Conservation (phyloP, 441 rosid species). For the Aleurites moluccanus region DNA sequence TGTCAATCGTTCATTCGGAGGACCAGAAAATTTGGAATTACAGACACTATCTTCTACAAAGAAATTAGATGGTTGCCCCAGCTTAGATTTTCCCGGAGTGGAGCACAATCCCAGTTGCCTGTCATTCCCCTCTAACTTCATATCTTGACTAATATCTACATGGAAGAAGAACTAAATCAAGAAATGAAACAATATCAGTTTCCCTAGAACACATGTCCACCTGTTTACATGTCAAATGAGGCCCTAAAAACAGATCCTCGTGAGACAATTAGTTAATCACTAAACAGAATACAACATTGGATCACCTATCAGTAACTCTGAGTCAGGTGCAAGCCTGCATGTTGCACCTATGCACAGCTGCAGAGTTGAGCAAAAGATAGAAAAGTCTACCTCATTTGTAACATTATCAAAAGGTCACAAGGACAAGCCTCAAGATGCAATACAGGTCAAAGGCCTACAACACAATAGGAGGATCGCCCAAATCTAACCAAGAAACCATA, state of each 20-base stretch:
- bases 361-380: conserved; percentile 17
- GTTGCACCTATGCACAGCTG: conserved; percentile 7
- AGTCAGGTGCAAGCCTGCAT: neutral
- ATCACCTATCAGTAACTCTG: conserved; percentile 13
- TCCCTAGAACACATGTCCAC: conserved; percentile 3
- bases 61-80: conserved; percentile 23
- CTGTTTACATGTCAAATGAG: conserved; percentile 11
- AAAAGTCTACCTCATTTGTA: conserved; percentile 10
- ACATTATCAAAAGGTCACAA: conserved; percentile 16
- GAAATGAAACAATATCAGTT: conserved; percentile 25
- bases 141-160: conserved; percentile 49
- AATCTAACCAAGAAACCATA: neutral
- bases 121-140: conserved; percentile 32
- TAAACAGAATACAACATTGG: conserved; percentile 13
- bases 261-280: neutral
- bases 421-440: conserved; percentile 16
- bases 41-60: conserved; percentile 22
- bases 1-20: conserved; percentile 31
- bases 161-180: conserved; percentile 35
- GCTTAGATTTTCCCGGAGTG: conserved; percentile 29
- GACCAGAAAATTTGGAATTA: conserved; percentile 18
- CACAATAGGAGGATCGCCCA: neutral
- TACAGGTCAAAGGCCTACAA: conserved; percentile 1
- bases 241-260: conserved; percentile 14
- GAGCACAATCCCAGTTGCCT: conserved; percentile 27